Conservation (phyloP, 805 yeast genomes). For the Yamadazyma sp. region DNA sequence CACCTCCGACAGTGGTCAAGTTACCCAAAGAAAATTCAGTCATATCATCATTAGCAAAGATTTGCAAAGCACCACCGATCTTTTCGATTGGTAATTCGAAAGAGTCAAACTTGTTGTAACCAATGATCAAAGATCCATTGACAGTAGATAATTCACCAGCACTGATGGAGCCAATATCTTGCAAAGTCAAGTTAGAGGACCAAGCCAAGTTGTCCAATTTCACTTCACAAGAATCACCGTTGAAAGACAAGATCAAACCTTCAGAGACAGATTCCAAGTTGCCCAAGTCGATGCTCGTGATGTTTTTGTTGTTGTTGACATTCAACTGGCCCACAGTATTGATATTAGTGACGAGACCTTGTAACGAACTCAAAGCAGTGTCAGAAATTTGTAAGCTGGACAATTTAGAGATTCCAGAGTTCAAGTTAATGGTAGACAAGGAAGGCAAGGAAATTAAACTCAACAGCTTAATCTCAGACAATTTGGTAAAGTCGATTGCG, state of each 20-base stretch:
- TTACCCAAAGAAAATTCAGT: slow-evolving; percentile 27
- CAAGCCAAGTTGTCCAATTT: slow-evolving; percentile 35
- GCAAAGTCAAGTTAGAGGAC: slow-evolving; percentile 46
- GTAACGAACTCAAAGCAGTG: slow-evolving; percentile 40
- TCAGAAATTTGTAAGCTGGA: slow-evolving; percentile 37
- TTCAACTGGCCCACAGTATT: slow-evolving; percentile 33
- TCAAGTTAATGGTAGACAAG: slow-evolving; percentile 36
- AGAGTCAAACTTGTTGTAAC: slow-evolving; percentile 38
- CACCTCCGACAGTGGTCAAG: slow-evolving; percentile 41
- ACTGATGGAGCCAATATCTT: slow-evolving; percentile 36
- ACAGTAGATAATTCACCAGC: slow-evolving; percentile 35
- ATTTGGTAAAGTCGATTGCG: slow-evolving; percentile 33
- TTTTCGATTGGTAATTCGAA: slow-evolving; percentile 31
- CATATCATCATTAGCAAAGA: slow-evolving; percentile 44
- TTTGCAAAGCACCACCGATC: slow-evolving; percentile 41
- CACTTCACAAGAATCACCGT: slow-evolving; percentile 36
- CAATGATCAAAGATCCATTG: slow-evolving; percentile 41
- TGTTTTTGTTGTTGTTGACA: slow-evolving; percentile 45
- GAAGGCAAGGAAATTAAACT: slow-evolving; percentile 43
- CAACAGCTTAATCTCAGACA: slow-evolving; percentile 30
- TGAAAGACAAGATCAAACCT: slow-evolving; percentile 40
- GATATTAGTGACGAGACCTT: slow-evolving; percentile 32
- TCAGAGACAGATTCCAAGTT: slow-evolving; percentile 33
- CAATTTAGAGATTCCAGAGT: slow-evolving; percentile 36
- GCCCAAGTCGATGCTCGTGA: slow-evolving; percentile 34